A percentile compares a stretch with the other conserved stretches of the same genome.
These are phyloP conservation scores for Coelastrella sp. DNA, from an alignment of 139 green algal species.

Conservation along the genomic window DNA sequence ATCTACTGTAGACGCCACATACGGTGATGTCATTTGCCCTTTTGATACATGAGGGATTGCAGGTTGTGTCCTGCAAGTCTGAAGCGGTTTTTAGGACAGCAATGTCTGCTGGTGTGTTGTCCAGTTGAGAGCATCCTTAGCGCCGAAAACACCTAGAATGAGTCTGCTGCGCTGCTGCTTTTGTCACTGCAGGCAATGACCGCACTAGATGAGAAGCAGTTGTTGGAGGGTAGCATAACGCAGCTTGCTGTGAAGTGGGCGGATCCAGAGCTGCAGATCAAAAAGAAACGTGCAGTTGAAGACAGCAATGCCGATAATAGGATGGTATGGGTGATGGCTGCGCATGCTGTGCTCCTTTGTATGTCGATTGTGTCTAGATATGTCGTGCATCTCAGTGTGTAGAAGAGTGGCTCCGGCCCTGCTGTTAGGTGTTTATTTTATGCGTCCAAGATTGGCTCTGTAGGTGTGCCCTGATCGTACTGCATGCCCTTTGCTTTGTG, in stretches of 20 bases:
- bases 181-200: slow-evolving; percentile 60
- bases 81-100: too few relatives aligned
- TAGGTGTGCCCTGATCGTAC: neutral
- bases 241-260: slow-evolving; percentile 57
- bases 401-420: too few relatives aligned
- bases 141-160: too few relatives aligned
- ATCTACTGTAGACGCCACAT: too few relatives aligned
- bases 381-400: too few relatives aligned
- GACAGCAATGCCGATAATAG: slow-evolving; percentile 53
- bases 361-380: neutral
- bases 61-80: too few relatives aligned
- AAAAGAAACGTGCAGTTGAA: slow-evolving; percentile 67
- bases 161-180: too few relatives aligned
- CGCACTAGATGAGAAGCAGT: slow-evolving; percentile 52
- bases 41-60: too few relatives aligned
- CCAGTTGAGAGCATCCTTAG: too few relatives aligned
- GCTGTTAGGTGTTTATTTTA: too few relatives aligned
- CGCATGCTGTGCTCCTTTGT: neutral
- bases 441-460: neutral
- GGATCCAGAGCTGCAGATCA: slow-evolving; percentile 64
- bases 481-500: neutral
- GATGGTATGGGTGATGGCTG: neutral
- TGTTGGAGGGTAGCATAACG: slow-evolving; percentile 24
- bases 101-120: too few relatives aligned
- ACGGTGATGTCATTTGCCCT: too few relatives aligned